Evolutionary conservation across 2,329 filamentous ascomycete genomes (phyloP).

Genomic region (Diplodia intermedia): DNA sequence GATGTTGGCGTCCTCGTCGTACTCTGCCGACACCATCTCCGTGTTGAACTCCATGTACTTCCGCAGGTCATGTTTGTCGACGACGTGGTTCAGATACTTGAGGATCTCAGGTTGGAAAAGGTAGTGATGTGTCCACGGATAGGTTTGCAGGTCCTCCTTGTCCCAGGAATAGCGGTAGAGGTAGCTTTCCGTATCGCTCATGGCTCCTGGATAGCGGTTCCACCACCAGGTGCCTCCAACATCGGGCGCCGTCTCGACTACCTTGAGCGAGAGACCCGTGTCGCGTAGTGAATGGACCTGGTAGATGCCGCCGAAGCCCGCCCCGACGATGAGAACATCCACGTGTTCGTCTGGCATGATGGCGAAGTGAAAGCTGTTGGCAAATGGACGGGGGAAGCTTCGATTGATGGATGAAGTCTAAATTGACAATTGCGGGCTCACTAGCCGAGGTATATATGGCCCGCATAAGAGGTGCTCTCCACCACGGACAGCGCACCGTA

Average conservation of each 20-base stretch:
- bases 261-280: conserved; percentile 38
- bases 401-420: too few relatives aligned
- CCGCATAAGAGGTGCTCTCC: too few relatives aligned
- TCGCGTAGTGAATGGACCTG: conserved; percentile 40
- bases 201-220: conserved; percentile 43
- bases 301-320: conserved; percentile 43
- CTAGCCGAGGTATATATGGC: too few relatives aligned
- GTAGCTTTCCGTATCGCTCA: conserved; percentile 33
- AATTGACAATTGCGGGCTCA: too few relatives aligned
- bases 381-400: too few relatives aligned
- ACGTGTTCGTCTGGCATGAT: too few relatives aligned
- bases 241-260: conserved; percentile 37
- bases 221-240: conserved; percentile 42
- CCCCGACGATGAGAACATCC: conserved; percentile 38
- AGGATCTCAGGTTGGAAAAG: conserved; percentile 46
- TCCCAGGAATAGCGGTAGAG: conserved; percentile 47
- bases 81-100: conserved; percentile 46
- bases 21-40: conserved; percentile 44
- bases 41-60: conserved; percentile 53
- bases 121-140: conserved; percentile 49
- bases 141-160: conserved; percentile 43
- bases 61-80: conserved; percentile 44
- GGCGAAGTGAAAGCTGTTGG: too few relatives aligned
- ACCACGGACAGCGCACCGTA: too few relatives aligned
- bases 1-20: conserved; percentile 39